Evolutionary conservation across 805 yeast species (phyloP).

Genomic region (Candida verbasci): DNA sequence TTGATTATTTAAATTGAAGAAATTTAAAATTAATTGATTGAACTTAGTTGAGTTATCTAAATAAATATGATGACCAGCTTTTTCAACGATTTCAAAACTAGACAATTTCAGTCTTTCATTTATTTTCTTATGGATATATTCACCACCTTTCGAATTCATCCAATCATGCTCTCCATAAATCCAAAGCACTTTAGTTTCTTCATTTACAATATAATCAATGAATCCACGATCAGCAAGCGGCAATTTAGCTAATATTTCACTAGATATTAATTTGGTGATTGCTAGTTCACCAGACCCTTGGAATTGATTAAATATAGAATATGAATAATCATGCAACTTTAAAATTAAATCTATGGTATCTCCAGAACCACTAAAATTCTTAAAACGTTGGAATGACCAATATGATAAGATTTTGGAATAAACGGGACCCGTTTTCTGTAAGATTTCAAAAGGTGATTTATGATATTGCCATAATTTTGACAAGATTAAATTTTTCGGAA

Average conservation of each 20-base stretch:
- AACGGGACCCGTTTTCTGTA: constrained; percentile 35
- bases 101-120: constrained; percentile 13
- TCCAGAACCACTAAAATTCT: constrained; percentile 21
- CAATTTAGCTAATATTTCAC: constrained; percentile 33
- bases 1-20: constrained; percentile 14
- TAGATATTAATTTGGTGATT: constrained; percentile 36
- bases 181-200: constrained; percentile 26
- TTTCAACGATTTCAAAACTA: constrained; percentile 18
- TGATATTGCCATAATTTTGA: constrained; percentile 34
- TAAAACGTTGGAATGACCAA: constrained; percentile 39
- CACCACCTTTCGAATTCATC: constrained; percentile 40
- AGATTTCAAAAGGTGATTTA: constrained; percentile 35
- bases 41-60: constrained; percentile 35
- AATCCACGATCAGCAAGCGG: constrained; percentile 40
- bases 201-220: constrained; percentile 21
- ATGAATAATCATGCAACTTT: constrained; percentile 37
- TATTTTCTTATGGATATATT: constrained; percentile 25
- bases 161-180: constrained; percentile 41
- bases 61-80: constrained; percentile 42
- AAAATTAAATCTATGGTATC: constrained; percentile 19
- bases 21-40: constrained; percentile 19
- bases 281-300: constrained; percentile 43
- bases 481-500: constrained; percentile 29
- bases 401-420: constrained; percentile 37
- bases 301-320: constrained; percentile 38